Evolutionary conservation across 106 monocot genomes (phyloP).

Genomic region (Phalaenopsis aphrodite): DNA sequence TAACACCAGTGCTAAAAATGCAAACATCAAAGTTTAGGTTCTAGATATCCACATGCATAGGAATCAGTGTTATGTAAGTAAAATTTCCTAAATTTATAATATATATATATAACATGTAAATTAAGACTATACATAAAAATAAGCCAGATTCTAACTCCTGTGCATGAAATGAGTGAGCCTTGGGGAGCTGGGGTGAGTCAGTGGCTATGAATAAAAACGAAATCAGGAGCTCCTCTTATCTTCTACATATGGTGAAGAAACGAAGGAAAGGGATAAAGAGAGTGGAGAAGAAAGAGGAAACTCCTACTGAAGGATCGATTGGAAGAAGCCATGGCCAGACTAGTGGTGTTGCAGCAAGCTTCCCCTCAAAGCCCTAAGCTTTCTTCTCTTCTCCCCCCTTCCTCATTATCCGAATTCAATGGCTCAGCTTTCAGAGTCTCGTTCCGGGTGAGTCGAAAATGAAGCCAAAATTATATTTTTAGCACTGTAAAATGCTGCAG

Average conservation of each 20-base stretch:
- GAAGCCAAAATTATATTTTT: background rate
- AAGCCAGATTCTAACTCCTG: too few species aligned
- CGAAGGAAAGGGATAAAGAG: conserved; percentile 1
- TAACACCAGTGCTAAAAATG: too few species aligned
- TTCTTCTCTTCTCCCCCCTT: conserved; percentile 43
- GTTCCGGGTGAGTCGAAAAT: conserved; percentile 31
- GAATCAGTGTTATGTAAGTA: too few species aligned
- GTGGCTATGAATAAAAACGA: too few species aligned
- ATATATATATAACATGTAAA: too few species aligned
- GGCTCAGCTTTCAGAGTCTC: conserved; percentile 50
- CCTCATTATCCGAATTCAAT: conserved; percentile 79
- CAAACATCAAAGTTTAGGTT: too few species aligned
- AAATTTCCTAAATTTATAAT: too few species aligned
- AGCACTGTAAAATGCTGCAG: too few species aligned
- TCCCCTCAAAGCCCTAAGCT: conserved; percentile 14
- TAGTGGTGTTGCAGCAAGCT: conserved; percentile 34
- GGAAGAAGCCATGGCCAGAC: conserved; percentile 24
- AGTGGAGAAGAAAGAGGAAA: background rate
- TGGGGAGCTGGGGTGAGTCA: too few species aligned
- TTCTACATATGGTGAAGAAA: conserved; percentile 7
- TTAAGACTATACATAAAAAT: too few species aligned
- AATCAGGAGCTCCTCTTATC: conserved; percentile 11
- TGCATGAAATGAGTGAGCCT: too few species aligned
- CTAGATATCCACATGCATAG: too few species aligned
- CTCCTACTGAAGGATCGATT: background rate